Percentiles rank a stretch among this genome's conserved stretches.
Evolutionary conservation across 352 stramenopile species (phyloP).

Genomic region (Chrysophaeum taylorii): DNA sequence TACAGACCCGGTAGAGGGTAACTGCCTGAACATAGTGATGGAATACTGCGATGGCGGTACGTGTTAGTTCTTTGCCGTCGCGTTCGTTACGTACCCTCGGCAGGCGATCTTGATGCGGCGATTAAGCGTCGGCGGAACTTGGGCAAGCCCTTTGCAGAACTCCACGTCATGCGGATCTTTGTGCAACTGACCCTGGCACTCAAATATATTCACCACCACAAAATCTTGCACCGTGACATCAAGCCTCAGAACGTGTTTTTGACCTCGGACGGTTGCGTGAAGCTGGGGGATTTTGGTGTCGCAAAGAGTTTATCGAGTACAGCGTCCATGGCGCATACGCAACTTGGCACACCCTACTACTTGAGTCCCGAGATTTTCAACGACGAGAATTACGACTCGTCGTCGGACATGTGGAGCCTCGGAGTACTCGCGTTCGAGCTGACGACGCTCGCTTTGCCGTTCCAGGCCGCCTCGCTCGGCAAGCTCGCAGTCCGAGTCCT

Average conservation of each 20-base stretch:
- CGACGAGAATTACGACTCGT: constrained; percentile 74
- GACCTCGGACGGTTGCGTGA: constrained; percentile 30
- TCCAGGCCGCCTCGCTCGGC: constrained; percentile 42
- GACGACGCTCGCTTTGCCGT: constrained; percentile 52
- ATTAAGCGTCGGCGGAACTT: neutral
- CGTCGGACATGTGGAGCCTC: constrained; percentile 78
- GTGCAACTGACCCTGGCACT: constrained; percentile 24
- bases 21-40: neutral
- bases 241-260: constrained; percentile 43
- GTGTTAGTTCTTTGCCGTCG: no score
- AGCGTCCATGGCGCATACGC: constrained; percentile 29
- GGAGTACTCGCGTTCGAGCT: constrained; percentile 78
- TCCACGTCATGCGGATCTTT: constrained; percentile 22
- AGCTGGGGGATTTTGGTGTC: constrained; percentile 45
- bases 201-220: constrained; percentile 31
- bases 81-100: no score
- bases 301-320: constrained; percentile 27
- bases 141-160: constrained; percentile 15
- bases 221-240: constrained; percentile 43
- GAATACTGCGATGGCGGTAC: constrained; percentile 8
- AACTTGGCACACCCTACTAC: constrained; percentile 50
- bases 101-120: neutral
- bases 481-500: constrained; percentile 14
- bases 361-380: constrained; percentile 66
- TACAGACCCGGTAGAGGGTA: neutral